phyloP scores from a whole-genome alignment of 2,329 filamentous ascomycete species.

The Talaromyces albobiverticillius region DNA sequence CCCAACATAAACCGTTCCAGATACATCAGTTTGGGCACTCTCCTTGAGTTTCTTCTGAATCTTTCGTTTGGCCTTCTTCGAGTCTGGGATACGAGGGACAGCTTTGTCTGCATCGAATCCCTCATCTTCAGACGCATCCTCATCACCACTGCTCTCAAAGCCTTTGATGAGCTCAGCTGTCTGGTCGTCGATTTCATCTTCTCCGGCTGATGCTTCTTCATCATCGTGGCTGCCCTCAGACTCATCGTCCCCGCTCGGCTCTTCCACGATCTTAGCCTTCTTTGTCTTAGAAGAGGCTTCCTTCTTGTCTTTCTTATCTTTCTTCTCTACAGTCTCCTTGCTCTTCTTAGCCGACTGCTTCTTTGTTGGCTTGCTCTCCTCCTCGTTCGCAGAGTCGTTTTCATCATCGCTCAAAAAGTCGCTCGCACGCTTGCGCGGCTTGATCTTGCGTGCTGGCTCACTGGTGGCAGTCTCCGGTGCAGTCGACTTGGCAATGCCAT shows the following conservation, averaged over 20 bases:
- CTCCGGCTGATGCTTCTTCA: constrained; percentile 34
- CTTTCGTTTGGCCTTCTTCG: constrained; percentile 48
- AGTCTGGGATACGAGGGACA: constrained; percentile 43
- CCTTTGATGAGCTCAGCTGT: constrained; percentile 54
- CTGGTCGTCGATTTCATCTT: constrained; percentile 45
- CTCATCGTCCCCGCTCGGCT: constrained; percentile 27
- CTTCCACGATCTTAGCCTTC: constrained; percentile 24
- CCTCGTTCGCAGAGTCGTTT: constrained; percentile 32
- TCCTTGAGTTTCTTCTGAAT: constrained; percentile 52
- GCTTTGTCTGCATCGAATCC: constrained; percentile 45
- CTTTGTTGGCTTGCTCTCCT: constrained; percentile 20
- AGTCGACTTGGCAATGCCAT: constrained; percentile 17
- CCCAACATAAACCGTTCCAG: constrained; percentile 85
- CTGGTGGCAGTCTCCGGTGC: constrained; percentile 31
- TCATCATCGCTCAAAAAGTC: constrained; percentile 47
- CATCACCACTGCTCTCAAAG: constrained; percentile 55
- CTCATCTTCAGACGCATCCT: constrained; percentile 44
- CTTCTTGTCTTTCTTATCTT: constrained; percentile 22
- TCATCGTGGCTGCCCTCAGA: constrained; percentile 12
- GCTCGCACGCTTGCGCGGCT: constrained; percentile 47
- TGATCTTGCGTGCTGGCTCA: constrained; percentile 33
- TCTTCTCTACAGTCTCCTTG: too few relatives aligned
- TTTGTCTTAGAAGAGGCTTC: constrained; percentile 37
- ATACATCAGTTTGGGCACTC: constrained; percentile 43
- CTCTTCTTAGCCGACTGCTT: constrained; percentile 44